Conservation (phyloP, 176 grass and related monocot species). For the Neostapfia colusana region DNA sequence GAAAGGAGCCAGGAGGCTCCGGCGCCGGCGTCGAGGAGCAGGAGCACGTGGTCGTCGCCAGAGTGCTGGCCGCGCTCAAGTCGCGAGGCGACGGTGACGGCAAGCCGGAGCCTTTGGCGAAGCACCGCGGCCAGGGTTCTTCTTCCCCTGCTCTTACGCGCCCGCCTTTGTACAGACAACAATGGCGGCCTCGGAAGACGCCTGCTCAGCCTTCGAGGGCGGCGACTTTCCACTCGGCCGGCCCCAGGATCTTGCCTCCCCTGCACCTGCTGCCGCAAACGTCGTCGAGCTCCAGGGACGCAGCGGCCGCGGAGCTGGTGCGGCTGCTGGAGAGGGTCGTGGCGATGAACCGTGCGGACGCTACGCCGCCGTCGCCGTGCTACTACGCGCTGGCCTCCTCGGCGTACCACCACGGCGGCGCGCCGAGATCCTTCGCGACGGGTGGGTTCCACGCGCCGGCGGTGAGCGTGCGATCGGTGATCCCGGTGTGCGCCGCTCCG, state of each 20-base stretch:
- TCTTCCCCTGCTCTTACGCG: conserved; percentile 30
- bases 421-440: conserved; percentile 31
- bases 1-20: conserved; percentile 38
- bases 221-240: neutral
- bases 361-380: conserved; percentile 35
- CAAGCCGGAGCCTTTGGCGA: neutral
- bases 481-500: conserved; percentile 68
- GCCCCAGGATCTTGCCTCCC: conserved; percentile 52
- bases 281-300: conserved; percentile 10
- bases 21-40: conserved; percentile 51
- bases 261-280: conserved; percentile 49
- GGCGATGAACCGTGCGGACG: conserved; percentile 22
- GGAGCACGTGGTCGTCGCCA: conserved; percentile 67
- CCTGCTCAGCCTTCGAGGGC: neutral
- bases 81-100: conserved; percentile 33
- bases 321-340: conserved; percentile 42
- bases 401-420: conserved; percentile 26
- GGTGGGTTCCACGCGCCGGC: conserved; percentile 60
- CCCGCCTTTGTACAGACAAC: conserved; percentile 47
- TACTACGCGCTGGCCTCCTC: conserved; percentile 32
- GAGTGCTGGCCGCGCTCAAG: conserved; percentile 57
- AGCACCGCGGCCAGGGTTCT: conserved; percentile 11
- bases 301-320: conserved; percentile 39
- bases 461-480: conserved; percentile 68
- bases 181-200: conserved; percentile 41